phyloP scores from a whole-genome alignment of 148 eudicot species.

The Nepenthes gracilis region DNA sequence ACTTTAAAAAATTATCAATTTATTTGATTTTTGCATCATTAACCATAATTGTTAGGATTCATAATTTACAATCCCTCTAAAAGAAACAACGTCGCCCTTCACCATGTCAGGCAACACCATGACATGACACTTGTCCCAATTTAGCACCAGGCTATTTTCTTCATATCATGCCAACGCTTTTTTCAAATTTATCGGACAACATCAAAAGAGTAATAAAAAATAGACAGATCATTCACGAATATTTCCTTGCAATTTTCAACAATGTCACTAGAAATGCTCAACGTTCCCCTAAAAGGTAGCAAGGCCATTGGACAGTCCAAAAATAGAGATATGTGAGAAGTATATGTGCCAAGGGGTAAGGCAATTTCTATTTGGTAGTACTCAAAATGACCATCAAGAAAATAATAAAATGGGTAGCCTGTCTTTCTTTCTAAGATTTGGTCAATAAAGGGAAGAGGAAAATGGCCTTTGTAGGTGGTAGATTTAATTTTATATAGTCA shows the following conservation, averaged over 20 bases:
- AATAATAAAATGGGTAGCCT: not conserved
- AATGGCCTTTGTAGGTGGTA: not conserved
- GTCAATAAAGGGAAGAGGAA: not conserved
- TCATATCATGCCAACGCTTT: not conserved
- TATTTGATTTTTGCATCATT: not conserved
- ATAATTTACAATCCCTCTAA: too few relatives aligned
- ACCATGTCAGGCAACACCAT: not conserved
- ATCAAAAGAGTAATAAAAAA: not conserved
- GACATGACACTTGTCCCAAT: not conserved
- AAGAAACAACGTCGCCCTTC: not conserved
- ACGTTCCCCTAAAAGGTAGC: conserved; percentile 2
- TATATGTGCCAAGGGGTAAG: not conserved
- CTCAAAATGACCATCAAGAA: conserved; percentile 4
- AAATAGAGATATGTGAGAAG: not conserved
- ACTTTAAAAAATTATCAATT: too few relatives aligned
- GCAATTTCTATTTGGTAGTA: conserved; percentile 3
- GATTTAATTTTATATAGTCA: not conserved
- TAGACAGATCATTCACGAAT: conserved; percentile 3
- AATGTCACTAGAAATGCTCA: not conserved
- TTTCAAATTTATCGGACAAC: not conserved
- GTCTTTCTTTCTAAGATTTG: not conserved
- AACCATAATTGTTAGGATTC: too few relatives aligned
- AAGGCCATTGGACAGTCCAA: conserved; percentile 1
- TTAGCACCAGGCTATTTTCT: not conserved
- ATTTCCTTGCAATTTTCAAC: not conserved